A percentile compares a stretch with the other conserved stretches of the same genome.
Conservation (phyloP, 768 basidiomycete genomes). For the Leccinellum rugosiceps region DNA sequence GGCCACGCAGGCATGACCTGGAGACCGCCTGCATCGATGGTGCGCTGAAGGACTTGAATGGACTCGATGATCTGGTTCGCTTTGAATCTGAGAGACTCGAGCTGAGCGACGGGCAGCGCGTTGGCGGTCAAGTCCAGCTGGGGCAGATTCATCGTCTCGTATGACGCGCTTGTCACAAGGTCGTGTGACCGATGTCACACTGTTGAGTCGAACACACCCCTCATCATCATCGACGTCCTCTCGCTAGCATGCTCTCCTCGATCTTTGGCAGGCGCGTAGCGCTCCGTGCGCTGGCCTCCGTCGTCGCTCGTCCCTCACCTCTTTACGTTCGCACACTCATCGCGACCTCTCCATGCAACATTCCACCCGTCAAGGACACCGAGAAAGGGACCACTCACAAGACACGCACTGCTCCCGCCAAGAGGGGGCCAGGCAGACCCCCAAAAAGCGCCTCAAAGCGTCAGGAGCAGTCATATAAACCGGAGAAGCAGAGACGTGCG, state of each 20-base stretch:
- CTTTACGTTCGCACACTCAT: slow-evolving; percentile 26
- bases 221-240: background rate
- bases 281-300: background rate
- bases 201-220: background rate
- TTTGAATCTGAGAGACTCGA: slow-evolving; percentile 77
- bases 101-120: slow-evolving; percentile 58
- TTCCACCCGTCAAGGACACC: slow-evolving; percentile 5
- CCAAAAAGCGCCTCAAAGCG: background rate
- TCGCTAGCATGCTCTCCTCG: slow-evolving; percentile 12
- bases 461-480: slow-evolving; percentile 9
- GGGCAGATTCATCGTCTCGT: background rate
- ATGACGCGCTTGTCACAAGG: slow-evolving; percentile 5
- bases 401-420: slow-evolving; percentile 1
- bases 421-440: slow-evolving; percentile 2
- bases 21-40: slow-evolving; percentile 55
- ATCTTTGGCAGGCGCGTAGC: slow-evolving; percentile 11
- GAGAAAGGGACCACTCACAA: slow-evolving; percentile 2
- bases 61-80: slow-evolving; percentile 78
- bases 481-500: slow-evolving; percentile 15
- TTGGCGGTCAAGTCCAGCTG: slow-evolving; percentile 27
- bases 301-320: background rate
- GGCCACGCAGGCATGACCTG: slow-evolving; percentile 79
- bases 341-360: slow-evolving; percentile 17
- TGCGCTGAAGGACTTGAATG: slow-evolving; percentile 59
- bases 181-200: slow-evolving; percentile 16